Base-by-base conservation (phyloP, 2,329 filamentous ascomycete genomes). In the Cladosporium velox region DNA sequence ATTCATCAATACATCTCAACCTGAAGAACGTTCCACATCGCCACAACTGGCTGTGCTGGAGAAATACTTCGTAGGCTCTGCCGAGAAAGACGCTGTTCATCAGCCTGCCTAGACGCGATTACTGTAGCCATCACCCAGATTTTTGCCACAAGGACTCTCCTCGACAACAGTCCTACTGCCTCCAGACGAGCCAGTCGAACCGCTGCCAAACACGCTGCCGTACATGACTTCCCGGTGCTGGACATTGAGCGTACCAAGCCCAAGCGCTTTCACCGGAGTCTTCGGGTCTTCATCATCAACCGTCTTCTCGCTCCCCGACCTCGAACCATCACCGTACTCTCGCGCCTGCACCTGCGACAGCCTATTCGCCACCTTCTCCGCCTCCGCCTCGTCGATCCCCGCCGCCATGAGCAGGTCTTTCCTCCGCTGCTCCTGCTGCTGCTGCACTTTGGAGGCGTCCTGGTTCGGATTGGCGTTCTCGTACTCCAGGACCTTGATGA, bases 381-480 rank as follows among this genome's bases (percentile, higher is more conserved):
- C 70, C 15, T 71, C 70, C 18, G 49, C 59, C 35, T 71, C 68
- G 55, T 69, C 67, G 58, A 71, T 67, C 47, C 70, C 70, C 21
- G 70, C 70, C 12, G 68, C 70, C 34, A 71, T 68, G 2, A 71
- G 64, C 12, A 70, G 65, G 3, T 65, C 41, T 63, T 66, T 69
- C 64, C 63, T 70, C 55, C 66, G 62, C 41, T 47, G 54, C 49
- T 66, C 69, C 64, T 65, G 69, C 55, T 67, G 62, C 41, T 47
- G 54, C 49, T 54, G 49, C 21, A 65, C 54, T 21, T 59, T 59
- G 28, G 44, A 67, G 15, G 24, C 57, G 58, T 75, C 73, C 55
- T 75, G 73, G 44, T 71, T 70, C 1, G 73, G 73, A 54, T 77
- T 77, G 28, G 74, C 75, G 63, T 72, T 76, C 67, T 74, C 72